Base-by-base conservation (phyloP, 1,284 basidiomycete species). In the Jaminaea rosea region DNA sequence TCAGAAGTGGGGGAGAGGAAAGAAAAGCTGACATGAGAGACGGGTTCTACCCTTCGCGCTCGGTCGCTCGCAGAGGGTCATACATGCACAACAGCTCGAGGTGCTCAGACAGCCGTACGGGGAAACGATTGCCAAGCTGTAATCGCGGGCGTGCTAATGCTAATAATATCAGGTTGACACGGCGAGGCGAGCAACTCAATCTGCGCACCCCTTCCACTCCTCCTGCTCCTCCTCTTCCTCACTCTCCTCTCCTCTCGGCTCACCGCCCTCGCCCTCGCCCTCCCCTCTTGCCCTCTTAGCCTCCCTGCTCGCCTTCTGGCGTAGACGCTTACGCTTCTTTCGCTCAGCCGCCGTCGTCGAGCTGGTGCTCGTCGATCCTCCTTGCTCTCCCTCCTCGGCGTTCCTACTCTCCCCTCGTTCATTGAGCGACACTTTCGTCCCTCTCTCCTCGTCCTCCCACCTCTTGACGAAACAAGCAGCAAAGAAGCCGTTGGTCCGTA, bases 401-500 rank as follows among this genome's bases (percentile, higher is more conserved):
- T n/a, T 36, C 34, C n/a, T 21, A n/a, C n/a, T 10, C 34, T 10
- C 10, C n/a, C 34, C n/a, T 4, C 34, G n/a, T 21, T 10, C 21
- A 21, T 4, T 4, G n/a, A 21, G 3, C 3, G 10, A 4, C 34
- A n/a, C n/a, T 6, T 36, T 15, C 34, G n/a, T 36, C 34, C n/a
- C 9, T 21, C 6, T 36, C 9, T 6, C 21, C 21, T 39, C 21
- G 39, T 23, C 23, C 19, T 3, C 11, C 6, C 19, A 42, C 19
- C 19, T 23, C 39, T 42, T 42, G 4, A 58, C 39, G 15, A 49
- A 41, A 11, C 26, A 46, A 17, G 54, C 46, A 17, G 44, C 49
- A 37, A 48, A 56, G 37, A 53, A 53, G 37, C 44, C 52, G 26
- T 53, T 53, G 11, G 47, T 53, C 6, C 51, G 37, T 9, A 42